These are phyloP conservation scores for Juglanconis oblonga DNA, from an alignment of 2,329 filamentous ascomycete genomes.

Conservation along the genomic window DNA sequence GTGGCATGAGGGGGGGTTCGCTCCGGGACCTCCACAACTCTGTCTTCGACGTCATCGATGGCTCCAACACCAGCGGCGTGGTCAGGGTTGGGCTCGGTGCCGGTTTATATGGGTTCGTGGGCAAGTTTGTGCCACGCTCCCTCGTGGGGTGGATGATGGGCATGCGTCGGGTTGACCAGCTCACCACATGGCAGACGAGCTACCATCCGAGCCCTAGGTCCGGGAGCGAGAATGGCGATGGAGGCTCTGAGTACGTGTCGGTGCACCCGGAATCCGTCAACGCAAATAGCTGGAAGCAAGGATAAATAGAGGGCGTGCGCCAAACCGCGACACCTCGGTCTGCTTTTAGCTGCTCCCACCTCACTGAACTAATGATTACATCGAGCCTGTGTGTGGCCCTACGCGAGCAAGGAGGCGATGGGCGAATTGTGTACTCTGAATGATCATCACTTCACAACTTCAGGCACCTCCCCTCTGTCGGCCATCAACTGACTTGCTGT, in stretches of 20 bases:
- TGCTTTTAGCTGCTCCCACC: too few species aligned
- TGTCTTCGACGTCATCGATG: constrained; percentile 84
- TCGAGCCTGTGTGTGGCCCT: too few species aligned
- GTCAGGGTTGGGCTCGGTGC: constrained; percentile 84
- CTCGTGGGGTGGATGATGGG: constrained; percentile 95
- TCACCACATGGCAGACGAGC: constrained; percentile 50
- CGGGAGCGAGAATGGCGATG: constrained; percentile 28
- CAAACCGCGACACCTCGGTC: neutral
- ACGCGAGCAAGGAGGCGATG: too few species aligned
- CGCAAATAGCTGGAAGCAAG: constrained; percentile 46
- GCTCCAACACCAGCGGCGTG: constrained; percentile 56
- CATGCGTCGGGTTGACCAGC: constrained; percentile 59
- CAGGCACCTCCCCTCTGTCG: too few species aligned
- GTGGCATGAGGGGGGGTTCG: constrained; percentile 65
- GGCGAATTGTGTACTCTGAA: too few species aligned
- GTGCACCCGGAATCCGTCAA: constrained; percentile 44
- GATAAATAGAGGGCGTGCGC: constrained; percentile 13
- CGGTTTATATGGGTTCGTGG: constrained; percentile 80
- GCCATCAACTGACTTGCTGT: too few species aligned
- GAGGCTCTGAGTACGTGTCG: constrained; percentile 46
- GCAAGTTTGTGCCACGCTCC: constrained; percentile 71
- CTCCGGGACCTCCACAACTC: constrained; percentile 79
- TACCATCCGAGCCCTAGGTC: constrained; percentile 25
- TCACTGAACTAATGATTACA: too few species aligned
- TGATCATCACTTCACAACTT: too few species aligned